These are phyloP conservation scores for Sclerotinia subarctica DNA, from an alignment of 2,329 filamentous ascomycete species.

Conservation along the genomic window DNA sequence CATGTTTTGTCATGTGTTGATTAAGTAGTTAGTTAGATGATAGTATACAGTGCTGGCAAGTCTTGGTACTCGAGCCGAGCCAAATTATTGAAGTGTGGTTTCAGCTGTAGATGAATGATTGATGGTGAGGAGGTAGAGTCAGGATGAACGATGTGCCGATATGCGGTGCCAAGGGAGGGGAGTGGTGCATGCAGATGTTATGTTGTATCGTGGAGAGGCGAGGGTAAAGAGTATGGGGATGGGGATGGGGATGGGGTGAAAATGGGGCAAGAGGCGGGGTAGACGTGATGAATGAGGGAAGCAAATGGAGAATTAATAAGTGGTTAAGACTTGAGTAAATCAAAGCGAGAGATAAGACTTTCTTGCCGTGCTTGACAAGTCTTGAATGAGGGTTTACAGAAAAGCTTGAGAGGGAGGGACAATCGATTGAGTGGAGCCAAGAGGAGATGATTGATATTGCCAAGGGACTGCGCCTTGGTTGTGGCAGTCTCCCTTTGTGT, in stretches of 20 bases:
- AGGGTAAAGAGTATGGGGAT: background rate
- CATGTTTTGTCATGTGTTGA: background rate
- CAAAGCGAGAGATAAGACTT: constrained; percentile 17
- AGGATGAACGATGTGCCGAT: background rate
- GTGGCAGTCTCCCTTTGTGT: constrained; percentile 8
- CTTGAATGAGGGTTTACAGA: background rate
- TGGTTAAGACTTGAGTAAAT: too few relatives aligned
- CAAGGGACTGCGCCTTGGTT: constrained; percentile 17
- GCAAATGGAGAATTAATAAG: background rate
- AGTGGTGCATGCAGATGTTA: constrained; percentile 1
- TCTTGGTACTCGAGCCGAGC: constrained; percentile 4
- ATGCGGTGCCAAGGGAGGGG: constrained; percentile 2
- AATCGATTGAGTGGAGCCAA: constrained; percentile 15
- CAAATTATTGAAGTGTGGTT: background rate
- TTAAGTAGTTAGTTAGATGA: background rate
- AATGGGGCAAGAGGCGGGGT: background rate
- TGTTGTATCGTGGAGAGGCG: background rate
- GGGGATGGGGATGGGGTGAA: background rate
- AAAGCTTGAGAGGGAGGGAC: constrained; percentile 9
- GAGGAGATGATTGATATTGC: constrained; percentile 6
- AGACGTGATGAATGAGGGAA: background rate
- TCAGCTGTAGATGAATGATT: background rate
- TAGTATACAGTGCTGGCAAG: background rate
- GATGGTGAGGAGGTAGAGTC: background rate
- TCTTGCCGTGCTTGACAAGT: background rate